These are phyloP conservation scores for Pseudocercospora eumusae DNA, from an alignment of 2,329 filamentous ascomycete genomes.

Conservation along the genomic window DNA sequence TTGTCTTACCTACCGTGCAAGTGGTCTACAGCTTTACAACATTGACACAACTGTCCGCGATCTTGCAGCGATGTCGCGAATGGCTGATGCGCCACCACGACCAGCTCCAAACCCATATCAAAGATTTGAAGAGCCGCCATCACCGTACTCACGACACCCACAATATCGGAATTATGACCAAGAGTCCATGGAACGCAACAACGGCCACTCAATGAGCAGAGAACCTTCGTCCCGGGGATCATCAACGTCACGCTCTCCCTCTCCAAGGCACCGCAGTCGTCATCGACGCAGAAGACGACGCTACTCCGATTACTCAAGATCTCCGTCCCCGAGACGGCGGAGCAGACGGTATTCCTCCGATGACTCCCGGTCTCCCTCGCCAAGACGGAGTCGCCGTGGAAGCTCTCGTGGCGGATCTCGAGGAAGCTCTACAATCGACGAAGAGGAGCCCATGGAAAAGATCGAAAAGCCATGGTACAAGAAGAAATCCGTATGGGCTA, in stretches of 20 bases:
- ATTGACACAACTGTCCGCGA: background rate
- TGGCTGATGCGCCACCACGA: constrained; percentile 9
- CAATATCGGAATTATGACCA: constrained; percentile 2
- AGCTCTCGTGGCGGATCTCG: background rate
- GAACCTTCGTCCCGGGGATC: background rate
- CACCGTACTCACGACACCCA: constrained; percentile 6
- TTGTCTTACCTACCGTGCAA: background rate
- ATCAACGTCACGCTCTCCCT: constrained; percentile 3
- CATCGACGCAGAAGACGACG: constrained; percentile 4
- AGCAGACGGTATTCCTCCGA: constrained; percentile 8
- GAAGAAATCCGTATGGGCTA: constrained; percentile 31
- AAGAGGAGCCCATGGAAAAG: constrained; percentile 10
- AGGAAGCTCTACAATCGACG: background rate
- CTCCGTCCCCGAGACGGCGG: constrained; percentile 6
- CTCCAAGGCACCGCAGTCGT: background rate
- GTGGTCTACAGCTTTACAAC: background rate
- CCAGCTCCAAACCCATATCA: background rate
- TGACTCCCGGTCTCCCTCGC: constrained; percentile 20
- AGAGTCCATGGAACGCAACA: constrained; percentile 8
- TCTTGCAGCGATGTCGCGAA: background rate
- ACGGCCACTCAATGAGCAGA: constrained; percentile 4
- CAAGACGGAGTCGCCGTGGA: constrained; percentile 8
- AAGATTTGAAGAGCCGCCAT: background rate
- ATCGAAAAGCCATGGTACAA: constrained; percentile 28
- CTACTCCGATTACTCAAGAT: constrained; percentile 1